Evolutionary conservation across 305 asterid genomes (phyloP).

Genomic region (Andrographis paniculata): DNA sequence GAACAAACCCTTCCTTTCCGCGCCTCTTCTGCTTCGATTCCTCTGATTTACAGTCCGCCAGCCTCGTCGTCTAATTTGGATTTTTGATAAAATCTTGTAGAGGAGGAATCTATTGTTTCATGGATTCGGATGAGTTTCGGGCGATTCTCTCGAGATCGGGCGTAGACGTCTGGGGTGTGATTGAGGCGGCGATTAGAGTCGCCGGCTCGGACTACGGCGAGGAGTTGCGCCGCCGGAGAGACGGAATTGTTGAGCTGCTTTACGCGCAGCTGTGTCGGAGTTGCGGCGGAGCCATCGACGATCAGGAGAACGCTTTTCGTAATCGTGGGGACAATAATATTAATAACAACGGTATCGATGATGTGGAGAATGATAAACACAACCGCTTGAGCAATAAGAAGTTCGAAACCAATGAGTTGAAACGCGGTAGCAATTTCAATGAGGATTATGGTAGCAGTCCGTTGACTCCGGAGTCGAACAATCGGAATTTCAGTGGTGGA

Average conservation of each 20-base stretch:
- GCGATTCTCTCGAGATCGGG: conserved; percentile 55
- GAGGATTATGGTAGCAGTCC: conserved; percentile 47
- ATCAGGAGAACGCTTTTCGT: conserved; percentile 18
- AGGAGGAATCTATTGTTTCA: too few species aligned
- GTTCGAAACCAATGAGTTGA: conserved; percentile 12
- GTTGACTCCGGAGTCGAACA: conserved; percentile 84
- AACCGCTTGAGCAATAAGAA: conserved; percentile 15
- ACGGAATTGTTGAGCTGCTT: conserved; percentile 58
- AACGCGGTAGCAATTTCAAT: conserved; percentile 19
- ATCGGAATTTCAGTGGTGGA: conserved; percentile 29
- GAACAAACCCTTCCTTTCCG: too few species aligned
- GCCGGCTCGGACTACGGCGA: conserved; percentile 60
- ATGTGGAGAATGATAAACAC: conserved; percentile 18
- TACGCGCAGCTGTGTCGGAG: conserved; percentile 48
- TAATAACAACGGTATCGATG: conserved; percentile 17
- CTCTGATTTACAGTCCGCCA: too few species aligned
- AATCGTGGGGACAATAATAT: conserved; percentile 9
- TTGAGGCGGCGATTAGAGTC: conserved; percentile 71
- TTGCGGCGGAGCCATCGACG: conserved; percentile 34
- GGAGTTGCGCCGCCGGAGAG: conserved; percentile 67
- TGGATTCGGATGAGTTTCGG: conserved; percentile 76
- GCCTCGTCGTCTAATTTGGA: too few species aligned
- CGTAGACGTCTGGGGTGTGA: conserved; percentile 63
- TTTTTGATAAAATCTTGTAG: too few species aligned
- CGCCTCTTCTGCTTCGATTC: too few species aligned